Evolutionary conservation across 495 filamentous ascomycete genomes (phyloP).

Genomic region (Talaromyces wortmannii): DNA sequence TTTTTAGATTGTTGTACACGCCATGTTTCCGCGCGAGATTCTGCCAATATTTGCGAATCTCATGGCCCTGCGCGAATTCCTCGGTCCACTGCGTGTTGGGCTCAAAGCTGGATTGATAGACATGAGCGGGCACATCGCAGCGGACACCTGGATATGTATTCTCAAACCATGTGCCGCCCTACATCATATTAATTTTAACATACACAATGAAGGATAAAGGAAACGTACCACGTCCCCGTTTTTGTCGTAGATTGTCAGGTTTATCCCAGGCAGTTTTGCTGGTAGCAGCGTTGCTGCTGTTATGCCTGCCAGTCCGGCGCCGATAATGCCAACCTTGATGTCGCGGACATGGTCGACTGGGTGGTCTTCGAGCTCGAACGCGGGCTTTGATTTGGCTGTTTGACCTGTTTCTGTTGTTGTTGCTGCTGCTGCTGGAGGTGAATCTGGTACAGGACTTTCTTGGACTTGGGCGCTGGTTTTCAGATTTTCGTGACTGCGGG

Average conservation of each 20-base stretch:
- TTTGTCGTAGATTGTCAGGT: slow-evolving; percentile 50
- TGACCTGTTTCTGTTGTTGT: not conserved
- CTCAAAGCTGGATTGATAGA: slow-evolving; percentile 60
- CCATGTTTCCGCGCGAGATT: slow-evolving; percentile 52
- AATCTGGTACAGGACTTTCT: not conserved
- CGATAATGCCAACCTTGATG: slow-evolving; percentile 46
- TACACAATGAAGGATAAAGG: not conserved
- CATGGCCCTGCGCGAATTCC: slow-evolving; percentile 54
- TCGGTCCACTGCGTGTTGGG: slow-evolving; percentile 62
- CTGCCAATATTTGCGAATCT: slow-evolving; percentile 64
- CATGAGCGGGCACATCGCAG: slow-evolving; percentile 66
- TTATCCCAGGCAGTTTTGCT: slow-evolving; percentile 40
- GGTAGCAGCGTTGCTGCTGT: slow-evolving; percentile 43
- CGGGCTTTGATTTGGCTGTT: not conserved
- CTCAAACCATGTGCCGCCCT: slow-evolving; percentile 52
- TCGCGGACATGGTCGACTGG: slow-evolving; percentile 30
- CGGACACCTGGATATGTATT: slow-evolving; percentile 54
- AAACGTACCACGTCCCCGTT: slow-evolving; percentile 44
- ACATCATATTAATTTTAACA: not conserved
- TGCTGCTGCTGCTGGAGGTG: not conserved
- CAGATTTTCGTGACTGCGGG: not conserved
- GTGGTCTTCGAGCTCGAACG: slow-evolving; percentile 32
- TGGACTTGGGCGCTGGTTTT: not conserved
- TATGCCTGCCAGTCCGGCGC: slow-evolving; percentile 44
- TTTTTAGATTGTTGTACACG: slow-evolving; percentile 48